phyloP scores from a whole-genome alignment of 2,329 filamentous ascomycete species.

The Aspergillus tanneri region DNA sequence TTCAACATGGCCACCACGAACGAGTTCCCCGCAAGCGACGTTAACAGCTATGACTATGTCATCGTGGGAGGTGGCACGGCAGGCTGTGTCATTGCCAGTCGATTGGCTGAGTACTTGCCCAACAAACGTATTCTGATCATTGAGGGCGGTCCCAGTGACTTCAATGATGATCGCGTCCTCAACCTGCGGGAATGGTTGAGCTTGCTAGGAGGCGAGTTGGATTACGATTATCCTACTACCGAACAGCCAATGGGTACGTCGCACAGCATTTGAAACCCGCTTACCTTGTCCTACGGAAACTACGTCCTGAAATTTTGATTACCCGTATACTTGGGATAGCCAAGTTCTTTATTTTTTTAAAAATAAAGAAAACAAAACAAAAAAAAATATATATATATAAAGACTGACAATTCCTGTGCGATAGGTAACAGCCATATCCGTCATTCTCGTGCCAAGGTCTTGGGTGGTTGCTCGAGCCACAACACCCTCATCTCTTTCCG shows the following conservation, averaged over 20 bases:
- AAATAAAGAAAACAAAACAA: too few species aligned
- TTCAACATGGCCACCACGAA: constrained; percentile 63
- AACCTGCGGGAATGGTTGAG: constrained; percentile 84
- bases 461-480: constrained; percentile 89
- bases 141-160: constrained; percentile 87
- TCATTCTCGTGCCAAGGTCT: constrained; percentile 87
- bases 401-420: neutral
- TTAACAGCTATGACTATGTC: constrained; percentile 75
- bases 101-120: constrained; percentile 78
- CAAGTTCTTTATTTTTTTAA: too few species aligned
- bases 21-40: constrained; percentile 62
- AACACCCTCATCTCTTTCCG: constrained; percentile 93
- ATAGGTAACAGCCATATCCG: constrained; percentile 84
- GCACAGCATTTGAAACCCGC: neutral
- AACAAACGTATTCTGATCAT: constrained; percentile 78
- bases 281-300: neutral
- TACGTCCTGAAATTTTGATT: too few species aligned
- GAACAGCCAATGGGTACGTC: constrained; percentile 75
- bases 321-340: too few species aligned
- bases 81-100: constrained; percentile 78
- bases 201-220: constrained; percentile 79
- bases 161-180: constrained; percentile 80
- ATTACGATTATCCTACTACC: constrained; percentile 87
- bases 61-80: constrained; percentile 83
- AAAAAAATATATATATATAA: neutral